Percentiles rank a stretch among this genome's conserved stretches.
phyloP scores from a whole-genome alignment of 768 basidiomycete genomes.

The Auricularia cornea region DNA sequence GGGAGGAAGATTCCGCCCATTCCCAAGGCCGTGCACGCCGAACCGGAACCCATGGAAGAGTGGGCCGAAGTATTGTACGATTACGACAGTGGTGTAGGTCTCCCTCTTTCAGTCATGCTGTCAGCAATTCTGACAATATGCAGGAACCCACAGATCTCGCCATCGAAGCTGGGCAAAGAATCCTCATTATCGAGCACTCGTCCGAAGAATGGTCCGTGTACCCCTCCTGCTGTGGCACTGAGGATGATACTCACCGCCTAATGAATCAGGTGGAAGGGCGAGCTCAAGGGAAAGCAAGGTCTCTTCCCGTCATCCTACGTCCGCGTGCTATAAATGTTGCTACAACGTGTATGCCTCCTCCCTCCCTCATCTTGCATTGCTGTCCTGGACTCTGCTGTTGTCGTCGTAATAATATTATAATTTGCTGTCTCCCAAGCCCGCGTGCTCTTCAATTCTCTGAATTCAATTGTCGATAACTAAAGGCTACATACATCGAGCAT shows the following conservation, averaged over 20 bases:
- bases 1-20: background rate
- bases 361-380: background rate
- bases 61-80: constrained; percentile 78
- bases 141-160: constrained; percentile 65
- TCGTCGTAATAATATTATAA: background rate
- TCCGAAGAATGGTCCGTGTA: constrained; percentile 66
- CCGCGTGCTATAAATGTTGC: constrained; percentile 36
- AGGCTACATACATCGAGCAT: background rate
- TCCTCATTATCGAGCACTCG: constrained; percentile 56
- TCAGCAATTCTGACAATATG: background rate
- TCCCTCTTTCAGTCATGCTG: background rate
- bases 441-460: background rate
- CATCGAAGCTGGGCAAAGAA: constrained; percentile 45
- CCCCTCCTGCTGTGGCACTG: no score
- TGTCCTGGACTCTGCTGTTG: background rate
- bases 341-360: no score
- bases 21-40: constrained; percentile 7
- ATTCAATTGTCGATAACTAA: background rate
- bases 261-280: constrained; percentile 57
- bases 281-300: constrained; percentile 48
- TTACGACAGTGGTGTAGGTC: constrained; percentile 53
- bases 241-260: constrained; percentile 6
- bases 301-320: constrained; percentile 66
- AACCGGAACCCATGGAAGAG: constrained; percentile 31
- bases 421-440: background rate